Percentiles rank a stretch among this genome's conserved stretches.
These are phyloP conservation scores for Papiliotrema flavescens DNA, from an alignment of 1,284 basidiomycete species.

Conservation along the genomic window DNA sequence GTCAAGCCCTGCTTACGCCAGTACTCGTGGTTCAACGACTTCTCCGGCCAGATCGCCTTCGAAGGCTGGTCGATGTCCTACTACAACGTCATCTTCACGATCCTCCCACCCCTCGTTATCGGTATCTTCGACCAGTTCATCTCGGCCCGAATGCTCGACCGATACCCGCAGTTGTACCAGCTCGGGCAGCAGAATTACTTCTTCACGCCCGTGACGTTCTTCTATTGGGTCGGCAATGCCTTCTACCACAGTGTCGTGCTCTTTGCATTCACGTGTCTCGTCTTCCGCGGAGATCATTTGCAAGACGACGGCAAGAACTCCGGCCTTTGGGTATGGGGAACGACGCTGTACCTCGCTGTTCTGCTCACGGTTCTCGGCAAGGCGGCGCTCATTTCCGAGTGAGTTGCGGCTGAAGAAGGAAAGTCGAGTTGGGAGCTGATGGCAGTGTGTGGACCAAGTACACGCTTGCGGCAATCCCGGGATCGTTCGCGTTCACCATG, in stretches of 20 bases:
- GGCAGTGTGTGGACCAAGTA: constrained; percentile 97
- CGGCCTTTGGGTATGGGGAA: constrained; percentile 99
- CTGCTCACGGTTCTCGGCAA: constrained; percentile 94
- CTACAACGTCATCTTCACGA: constrained; percentile 90
- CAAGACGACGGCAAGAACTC: constrained; percentile 73
- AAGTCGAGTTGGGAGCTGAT: constrained; percentile 13
- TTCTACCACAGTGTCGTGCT: constrained; percentile 88
- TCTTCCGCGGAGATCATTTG: constrained; percentile 89
- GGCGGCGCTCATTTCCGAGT: constrained; percentile 96
- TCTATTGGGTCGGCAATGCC: constrained; percentile 93
- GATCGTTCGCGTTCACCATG: constrained; percentile 94
- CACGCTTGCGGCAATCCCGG: constrained; percentile 92
- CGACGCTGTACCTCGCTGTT: constrained; percentile 86
- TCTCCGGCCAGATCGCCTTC: constrained; percentile 96
- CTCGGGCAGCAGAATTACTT: constrained; percentile 89
- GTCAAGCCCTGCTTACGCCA: constrained; percentile 35
- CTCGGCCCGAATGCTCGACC: constrained; percentile 89
- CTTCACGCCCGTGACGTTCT: constrained; percentile 87
- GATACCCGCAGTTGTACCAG: constrained; percentile 94
- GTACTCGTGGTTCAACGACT: constrained; percentile 98
- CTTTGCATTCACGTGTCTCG: constrained; percentile 80
- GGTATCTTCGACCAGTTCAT: constrained; percentile 98
- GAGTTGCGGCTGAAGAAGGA: constrained; percentile 45
- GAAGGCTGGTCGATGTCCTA: constrained; percentile 97
- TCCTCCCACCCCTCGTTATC: constrained; percentile 94